phyloP scores from a whole-genome alignment of 106 monocot species.

The Phalaenopsis aphrodite region DNA sequence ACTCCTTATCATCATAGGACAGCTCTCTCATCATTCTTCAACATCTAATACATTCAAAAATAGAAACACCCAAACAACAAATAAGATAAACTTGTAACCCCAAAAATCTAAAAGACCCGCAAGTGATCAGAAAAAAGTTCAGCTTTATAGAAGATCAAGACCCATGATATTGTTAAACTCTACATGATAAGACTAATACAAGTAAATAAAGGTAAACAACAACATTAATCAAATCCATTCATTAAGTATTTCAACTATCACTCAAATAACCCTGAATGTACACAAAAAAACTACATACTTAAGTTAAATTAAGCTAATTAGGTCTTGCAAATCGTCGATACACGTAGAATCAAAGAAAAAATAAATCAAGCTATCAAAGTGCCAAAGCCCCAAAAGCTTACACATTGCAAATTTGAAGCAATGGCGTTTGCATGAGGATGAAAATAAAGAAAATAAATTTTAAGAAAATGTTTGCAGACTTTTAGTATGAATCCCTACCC shows the following conservation, averaged over 20 bases:
- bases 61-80: neutral
- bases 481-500: neutral
- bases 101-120: too few relatives aligned
- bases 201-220: neutral
- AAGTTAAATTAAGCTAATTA: neutral
- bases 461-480: neutral
- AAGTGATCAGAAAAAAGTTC: neutral
- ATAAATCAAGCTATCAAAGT: neutral
- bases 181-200: neutral
- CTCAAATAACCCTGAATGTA: neutral
- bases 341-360: neutral
- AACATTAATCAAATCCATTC: neutral
- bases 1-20: too few relatives aligned
- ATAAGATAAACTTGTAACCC: neutral
- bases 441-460: neutral
- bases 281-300: neutral
- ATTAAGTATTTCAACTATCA: neutral
- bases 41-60: too few relatives aligned
- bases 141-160: neutral
- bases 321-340: neutral
- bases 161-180: neutral
- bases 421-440: neutral
- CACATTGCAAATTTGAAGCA: neutral
- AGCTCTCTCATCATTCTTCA: too few relatives aligned
- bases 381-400: neutral